Conservation (phyloP, 2,329 filamentous ascomycete species). For the Aulographum hederae region DNA sequence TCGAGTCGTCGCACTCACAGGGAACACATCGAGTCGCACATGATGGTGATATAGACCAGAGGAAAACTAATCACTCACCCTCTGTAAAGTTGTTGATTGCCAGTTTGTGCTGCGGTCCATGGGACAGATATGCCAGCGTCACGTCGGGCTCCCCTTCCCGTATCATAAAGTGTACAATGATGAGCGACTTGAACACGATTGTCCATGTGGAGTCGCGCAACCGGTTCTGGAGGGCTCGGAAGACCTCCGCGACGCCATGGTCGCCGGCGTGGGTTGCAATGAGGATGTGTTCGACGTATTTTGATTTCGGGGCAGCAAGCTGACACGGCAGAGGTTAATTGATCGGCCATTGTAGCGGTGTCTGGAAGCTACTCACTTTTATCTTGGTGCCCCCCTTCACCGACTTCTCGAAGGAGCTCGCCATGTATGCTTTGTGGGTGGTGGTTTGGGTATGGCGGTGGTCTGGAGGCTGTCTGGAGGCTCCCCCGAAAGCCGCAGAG, state of each 20-base stretch:
- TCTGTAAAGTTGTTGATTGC: constrained; percentile 85
- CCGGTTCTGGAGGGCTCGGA: constrained; percentile 74
- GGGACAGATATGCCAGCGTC: constrained; percentile 67
- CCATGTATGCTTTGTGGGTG: too few species aligned
- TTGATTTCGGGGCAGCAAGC: constrained; percentile 93
- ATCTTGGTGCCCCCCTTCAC: constrained; percentile 98
- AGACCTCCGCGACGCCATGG: constrained; percentile 87
- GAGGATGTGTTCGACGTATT: constrained; percentile 97
- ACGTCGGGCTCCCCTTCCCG: constrained; percentile 82
- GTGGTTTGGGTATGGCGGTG: not conserved
- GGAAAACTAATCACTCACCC: too few species aligned
- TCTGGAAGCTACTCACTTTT: constrained; percentile 41
- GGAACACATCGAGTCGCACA: too few species aligned
- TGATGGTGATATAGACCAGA: too few species aligned
- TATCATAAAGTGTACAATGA: constrained; percentile 94
- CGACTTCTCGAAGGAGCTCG: constrained; percentile 91
- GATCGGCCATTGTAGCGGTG: not conserved
- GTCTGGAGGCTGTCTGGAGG: too few species aligned
- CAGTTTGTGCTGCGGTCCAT: constrained; percentile 57
- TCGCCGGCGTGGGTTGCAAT: constrained; percentile 90
- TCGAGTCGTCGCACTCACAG: too few species aligned
- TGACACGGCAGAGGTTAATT: constrained; percentile 16
- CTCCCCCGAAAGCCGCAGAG: too few species aligned
- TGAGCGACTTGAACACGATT: constrained; percentile 95
- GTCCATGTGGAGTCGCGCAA: constrained; percentile 96